Conservation (phyloP, 192 early-diverging fungal genomes). For the Diversispora epigaea region DNA sequence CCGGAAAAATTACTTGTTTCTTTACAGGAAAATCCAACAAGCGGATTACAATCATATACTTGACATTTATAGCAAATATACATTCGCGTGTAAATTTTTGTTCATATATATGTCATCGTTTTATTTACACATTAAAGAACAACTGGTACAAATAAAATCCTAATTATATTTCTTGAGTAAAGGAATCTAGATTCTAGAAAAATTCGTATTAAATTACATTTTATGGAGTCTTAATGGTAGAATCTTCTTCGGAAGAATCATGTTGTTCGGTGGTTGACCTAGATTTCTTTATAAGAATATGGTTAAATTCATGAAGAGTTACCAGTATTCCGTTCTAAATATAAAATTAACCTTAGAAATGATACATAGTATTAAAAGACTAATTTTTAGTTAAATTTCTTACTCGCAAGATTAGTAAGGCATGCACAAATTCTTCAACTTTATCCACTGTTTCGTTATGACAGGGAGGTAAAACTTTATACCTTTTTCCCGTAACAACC, state of each 20-base stretch:
- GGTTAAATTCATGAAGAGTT: not conserved
- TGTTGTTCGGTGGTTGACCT: slow-evolving; percentile 15
- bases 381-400: slow-evolving; percentile 16
- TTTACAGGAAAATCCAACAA: too few species aligned
- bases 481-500: slow-evolving; percentile 22
- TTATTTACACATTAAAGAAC: not conserved
- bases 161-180: not conserved
- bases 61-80: too few species aligned
- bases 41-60: too few species aligned
- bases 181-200: not conserved
- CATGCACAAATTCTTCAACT: slow-evolving; percentile 27
- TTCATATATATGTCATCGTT: not conserved
- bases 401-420: slow-evolving; percentile 16
- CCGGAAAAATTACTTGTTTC: too few species aligned
- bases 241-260: slow-evolving; percentile 11
- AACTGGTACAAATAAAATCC: not conserved
- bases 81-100: not conserved
- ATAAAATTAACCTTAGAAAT: not conserved
- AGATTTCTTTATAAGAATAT: not conserved
- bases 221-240: slow-evolving; percentile 6
- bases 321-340: slow-evolving; percentile 14
- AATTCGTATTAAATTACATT: slow-evolving; percentile 3
- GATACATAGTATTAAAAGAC: not conserved
- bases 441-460: slow-evolving; percentile 6
- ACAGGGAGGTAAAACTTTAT: slow-evolving; percentile 9